Percentiles rank a stretch among this genome's conserved stretches.
Conservation (phyloP, 352 stramenopile species). For the Phytophthora hibernalis region DNA sequence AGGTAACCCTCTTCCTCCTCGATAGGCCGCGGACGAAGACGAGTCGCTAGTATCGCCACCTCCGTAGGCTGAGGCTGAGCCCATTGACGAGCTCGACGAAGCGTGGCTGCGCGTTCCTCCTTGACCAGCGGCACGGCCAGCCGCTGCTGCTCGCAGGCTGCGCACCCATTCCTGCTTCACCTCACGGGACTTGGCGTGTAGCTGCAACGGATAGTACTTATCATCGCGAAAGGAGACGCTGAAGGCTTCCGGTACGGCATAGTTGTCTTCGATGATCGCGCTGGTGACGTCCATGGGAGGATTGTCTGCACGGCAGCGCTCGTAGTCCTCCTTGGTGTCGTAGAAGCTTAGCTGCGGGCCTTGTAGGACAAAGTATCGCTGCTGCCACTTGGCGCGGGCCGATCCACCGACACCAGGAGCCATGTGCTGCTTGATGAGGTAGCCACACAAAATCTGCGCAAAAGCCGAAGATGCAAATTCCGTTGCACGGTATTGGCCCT, state of each 20-base stretch:
- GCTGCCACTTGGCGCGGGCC: conserved; percentile 80
- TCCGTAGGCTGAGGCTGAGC: conserved; percentile 26
- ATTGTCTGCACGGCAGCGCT: conserved; percentile 80
- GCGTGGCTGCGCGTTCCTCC: conserved; percentile 26
- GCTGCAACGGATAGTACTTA: conserved; percentile 81
- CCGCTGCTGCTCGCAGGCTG: conserved; percentile 66
- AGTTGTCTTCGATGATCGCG: conserved; percentile 79
- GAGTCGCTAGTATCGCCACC: conserved; percentile 21
- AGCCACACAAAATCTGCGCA: conserved; percentile 75
- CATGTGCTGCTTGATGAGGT: conserved; percentile 88
- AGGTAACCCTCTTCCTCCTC: conserved; percentile 15
- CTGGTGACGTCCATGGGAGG: conserved; percentile 83
- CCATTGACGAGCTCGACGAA: conserved; percentile 39
- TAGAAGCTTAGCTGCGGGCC: conserved; percentile 82
- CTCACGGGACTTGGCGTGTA: conserved; percentile 83
- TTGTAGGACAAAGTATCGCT: conserved; percentile 89
- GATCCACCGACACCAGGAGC: conserved; percentile 45
- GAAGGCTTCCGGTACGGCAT: conserved; percentile 81
- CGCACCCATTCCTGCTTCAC: conserved; percentile 85
- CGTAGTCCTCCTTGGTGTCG: conserved; percentile 89
- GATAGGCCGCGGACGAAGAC: conserved; percentile 16
- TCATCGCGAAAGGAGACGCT: conserved; percentile 82
- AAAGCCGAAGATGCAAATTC: conserved; percentile 82
- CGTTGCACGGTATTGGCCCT: conserved; percentile 86
- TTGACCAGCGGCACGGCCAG: conserved; percentile 30